A percentile compares a stretch with the other conserved stretches of the same genome.
These are phyloP conservation scores for Phytophthora hibernalis DNA, from an alignment of 352 stramenopile genomes.

Conservation along the genomic window DNA sequence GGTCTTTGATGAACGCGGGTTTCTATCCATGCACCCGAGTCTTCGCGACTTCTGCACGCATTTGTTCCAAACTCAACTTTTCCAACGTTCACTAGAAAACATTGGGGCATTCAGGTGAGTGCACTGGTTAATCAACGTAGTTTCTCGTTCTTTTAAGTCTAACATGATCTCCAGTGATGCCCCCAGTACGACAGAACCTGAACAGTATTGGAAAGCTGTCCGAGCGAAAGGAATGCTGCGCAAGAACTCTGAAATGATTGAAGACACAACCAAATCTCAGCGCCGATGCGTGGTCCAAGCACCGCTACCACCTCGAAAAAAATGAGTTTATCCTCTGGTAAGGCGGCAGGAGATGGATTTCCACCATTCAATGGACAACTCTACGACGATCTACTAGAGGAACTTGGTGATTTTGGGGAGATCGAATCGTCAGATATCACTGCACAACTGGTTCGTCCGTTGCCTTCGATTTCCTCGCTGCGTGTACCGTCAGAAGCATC, in stretches of 20 bases:
- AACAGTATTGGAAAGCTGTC: conserved; percentile 54
- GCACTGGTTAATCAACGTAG: background rate
- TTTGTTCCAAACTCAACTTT: conserved; percentile 80
- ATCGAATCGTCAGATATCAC: conserved; percentile 8
- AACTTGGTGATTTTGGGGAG: conserved; percentile 25
- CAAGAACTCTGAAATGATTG: conserved; percentile 45
- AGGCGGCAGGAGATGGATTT: conserved; percentile 29
- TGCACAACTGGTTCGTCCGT: conserved; percentile 8
- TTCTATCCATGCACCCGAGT: conserved; percentile 61
- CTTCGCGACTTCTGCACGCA: conserved; percentile 70
- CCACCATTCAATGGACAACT: conserved; percentile 39
- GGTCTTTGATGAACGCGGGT: conserved; percentile 64
- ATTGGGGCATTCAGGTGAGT: conserved; percentile 31
- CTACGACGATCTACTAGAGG: conserved; percentile 42
- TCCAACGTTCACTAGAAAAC: conserved; percentile 72
- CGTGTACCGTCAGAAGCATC: conserved; percentile 17
- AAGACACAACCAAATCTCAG: conserved; percentile 41
- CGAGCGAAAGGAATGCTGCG: conserved; percentile 54
- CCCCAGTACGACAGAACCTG: conserved; percentile 34
- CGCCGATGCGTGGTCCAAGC: conserved; percentile 45
- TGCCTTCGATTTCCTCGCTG: conserved; percentile 20
- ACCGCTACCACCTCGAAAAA: conserved; percentile 28
- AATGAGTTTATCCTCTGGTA: background rate
- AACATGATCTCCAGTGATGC: conserved; percentile 14
- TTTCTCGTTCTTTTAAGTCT: conserved; percentile 1